A percentile compares a stretch with the other conserved stretches of the same genome.
Evolutionary conservation across 164 flowering plant genomes (phyloP).

Genomic region (Pachysandra terminalis): DNA sequence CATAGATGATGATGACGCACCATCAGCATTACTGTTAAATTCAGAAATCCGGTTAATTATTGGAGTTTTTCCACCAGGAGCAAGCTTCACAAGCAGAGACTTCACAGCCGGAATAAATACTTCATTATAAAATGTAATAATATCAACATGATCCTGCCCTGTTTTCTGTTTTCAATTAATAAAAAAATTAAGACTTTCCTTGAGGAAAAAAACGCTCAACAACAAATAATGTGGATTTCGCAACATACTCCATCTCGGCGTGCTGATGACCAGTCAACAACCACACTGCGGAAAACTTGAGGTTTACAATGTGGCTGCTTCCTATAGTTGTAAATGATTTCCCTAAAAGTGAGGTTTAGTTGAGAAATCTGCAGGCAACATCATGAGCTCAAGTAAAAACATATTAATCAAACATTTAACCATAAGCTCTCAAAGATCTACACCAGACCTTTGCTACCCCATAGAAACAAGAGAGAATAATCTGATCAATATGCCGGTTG

Average conservation of each 20-base stretch:
- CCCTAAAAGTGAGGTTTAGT: constrained; percentile 70
- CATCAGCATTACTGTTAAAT: constrained; percentile 42
- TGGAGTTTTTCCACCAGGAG: constrained; percentile 48
- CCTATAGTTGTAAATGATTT: constrained; percentile 79
- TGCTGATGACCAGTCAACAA: constrained; percentile 68
- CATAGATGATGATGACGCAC: no score
- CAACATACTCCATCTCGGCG: constrained; percentile 67
- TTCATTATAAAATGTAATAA: constrained; percentile 90
- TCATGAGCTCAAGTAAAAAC: constrained; percentile 3
- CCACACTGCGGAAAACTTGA: constrained; percentile 83
- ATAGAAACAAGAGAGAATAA: constrained; percentile 87
- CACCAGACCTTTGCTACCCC: constrained; percentile 87
- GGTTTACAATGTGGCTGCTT: constrained; percentile 95
- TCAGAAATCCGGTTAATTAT: constrained; percentile 44
- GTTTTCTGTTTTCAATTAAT: constrained; percentile 51
- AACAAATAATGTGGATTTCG: background rate
- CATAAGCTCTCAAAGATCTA: background rate
- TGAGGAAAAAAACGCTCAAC: no score
- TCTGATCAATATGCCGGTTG: constrained; percentile 93
- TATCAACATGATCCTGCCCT: constrained; percentile 82
- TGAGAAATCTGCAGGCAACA: constrained; percentile 74
- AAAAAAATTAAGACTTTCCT: background rate
- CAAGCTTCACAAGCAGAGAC: constrained; percentile 74
- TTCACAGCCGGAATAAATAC: constrained; percentile 80
- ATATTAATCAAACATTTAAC: background rate